Conservation (phyloP, 129 eudicot genomes). For the Helianthus annuus region HanXRQr2.0-SUNRISE NC_035435.2:133771668-133772167, state of each 20-base stretch:
- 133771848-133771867: conserved; percentile 32
- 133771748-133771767: conserved; percentile 47
- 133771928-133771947: no score
- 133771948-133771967: not conserved
- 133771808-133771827: conserved; percentile 25
- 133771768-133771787: conserved; percentile 34
- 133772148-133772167: conserved; percentile 42
- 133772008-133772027: conserved; percentile 31
- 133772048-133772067: conserved; percentile 50
- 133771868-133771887: conserved; percentile 41
- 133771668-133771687: not conserved
- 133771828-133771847: conserved; percentile 35
- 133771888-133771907: conserved; percentile 24
- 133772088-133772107: not conserved
- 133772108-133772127: not conserved
- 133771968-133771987: not conserved
- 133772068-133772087: not conserved
- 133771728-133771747: conserved; percentile 39
- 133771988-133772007: conserved; percentile 46
- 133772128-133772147: conserved; percentile 6
- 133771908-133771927: conserved; percentile 18
- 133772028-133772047: conserved; percentile 31
- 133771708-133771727: conserved; percentile 26
- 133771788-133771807: conserved; percentile 48
- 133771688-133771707: conserved; percentile 40